A percentile compares a stretch with the other conserved stretches of the same genome.
phyloP scores from a whole-genome alignment of 805 yeast species.

The Hanseniaspora singularis region DNA sequence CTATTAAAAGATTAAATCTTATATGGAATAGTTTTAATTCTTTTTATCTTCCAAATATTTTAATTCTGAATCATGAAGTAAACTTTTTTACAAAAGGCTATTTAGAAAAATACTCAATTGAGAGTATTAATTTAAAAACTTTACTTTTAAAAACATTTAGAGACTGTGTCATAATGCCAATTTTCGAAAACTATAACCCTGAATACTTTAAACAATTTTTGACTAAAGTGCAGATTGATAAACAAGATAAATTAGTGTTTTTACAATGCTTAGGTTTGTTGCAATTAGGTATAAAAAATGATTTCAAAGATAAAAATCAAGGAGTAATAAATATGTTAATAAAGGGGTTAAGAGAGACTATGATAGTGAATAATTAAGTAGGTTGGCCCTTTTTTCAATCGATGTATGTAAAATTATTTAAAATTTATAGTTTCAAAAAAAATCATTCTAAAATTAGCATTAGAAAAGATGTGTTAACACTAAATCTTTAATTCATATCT shows the following conservation, averaged over 20 bases:
- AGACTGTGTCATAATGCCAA: conserved; percentile 42
- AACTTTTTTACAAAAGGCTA: conserved; percentile 24
- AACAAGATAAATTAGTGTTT: conserved; percentile 33
- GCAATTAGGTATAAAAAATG: conserved; percentile 22
- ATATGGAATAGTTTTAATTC: conserved; percentile 49
- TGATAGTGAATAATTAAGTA: conserved; percentile 17
- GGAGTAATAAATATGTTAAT: conserved; percentile 44
- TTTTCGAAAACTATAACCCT: conserved; percentile 34
- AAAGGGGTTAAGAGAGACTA: conserved; percentile 28
- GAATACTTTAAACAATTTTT: conserved; percentile 27
- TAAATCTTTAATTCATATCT: too few species aligned
- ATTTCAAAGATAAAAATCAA: conserved; percentile 47
- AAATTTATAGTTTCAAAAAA: too few species aligned
- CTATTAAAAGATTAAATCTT: conserved; percentile 30
- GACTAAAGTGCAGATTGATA: conserved; percentile 31
- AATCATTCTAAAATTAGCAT: too few species aligned
- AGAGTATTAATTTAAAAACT: conserved; percentile 29
- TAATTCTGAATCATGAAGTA: conserved; percentile 51
- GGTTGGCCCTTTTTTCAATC: too few species aligned
- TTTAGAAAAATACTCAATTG: conserved; percentile 21
- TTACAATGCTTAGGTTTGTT: conserved; percentile 54
- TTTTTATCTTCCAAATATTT: conserved; percentile 45
- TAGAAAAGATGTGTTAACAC: too few species aligned
- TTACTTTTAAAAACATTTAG: conserved; percentile 38
- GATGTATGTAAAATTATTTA: too few species aligned